Conservation (phyloP, 2,329 filamentous ascomycete species). For the Aphanoascus verrucosus region DNA sequence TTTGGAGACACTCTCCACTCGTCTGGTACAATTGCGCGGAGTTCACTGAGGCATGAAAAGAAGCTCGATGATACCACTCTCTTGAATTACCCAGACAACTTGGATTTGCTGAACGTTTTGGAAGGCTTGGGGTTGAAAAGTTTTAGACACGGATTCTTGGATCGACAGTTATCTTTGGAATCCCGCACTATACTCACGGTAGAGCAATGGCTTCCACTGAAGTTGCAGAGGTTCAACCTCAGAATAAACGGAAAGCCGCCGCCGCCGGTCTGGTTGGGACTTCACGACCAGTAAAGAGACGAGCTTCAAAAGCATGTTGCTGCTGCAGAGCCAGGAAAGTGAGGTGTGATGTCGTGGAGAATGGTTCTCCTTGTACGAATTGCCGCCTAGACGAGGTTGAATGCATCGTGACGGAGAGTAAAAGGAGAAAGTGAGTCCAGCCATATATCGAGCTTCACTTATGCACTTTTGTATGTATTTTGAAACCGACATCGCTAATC, state of each 20-base stretch:
- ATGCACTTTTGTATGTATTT: neutral
- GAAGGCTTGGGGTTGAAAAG: neutral
- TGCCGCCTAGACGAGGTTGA: constrained; percentile 22
- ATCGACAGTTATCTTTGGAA: neutral
- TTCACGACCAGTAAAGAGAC: constrained; percentile 57
- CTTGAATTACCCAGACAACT: neutral
- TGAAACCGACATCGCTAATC: constrained; percentile 5
- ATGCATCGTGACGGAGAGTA: constrained; percentile 21
- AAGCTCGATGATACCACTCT: neutral
- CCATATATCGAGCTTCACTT: neutral
- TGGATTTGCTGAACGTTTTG: neutral
- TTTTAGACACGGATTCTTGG: neutral
- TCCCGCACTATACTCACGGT: neutral
- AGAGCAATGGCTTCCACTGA: constrained; percentile 13
- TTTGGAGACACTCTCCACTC: constrained; percentile 3
- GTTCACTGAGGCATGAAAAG: neutral
- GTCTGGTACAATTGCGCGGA: neutral
- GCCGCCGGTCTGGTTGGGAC: constrained; percentile 45
- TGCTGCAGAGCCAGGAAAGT: constrained; percentile 45
- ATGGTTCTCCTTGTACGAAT: constrained; percentile 30
- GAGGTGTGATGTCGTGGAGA: constrained; percentile 42
- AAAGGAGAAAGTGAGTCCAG: constrained; percentile 47
- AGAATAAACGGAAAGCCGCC: constrained; percentile 47
- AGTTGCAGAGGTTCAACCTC: constrained; percentile 24
- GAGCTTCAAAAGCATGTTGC: constrained; percentile 43